Percentiles rank a stretch among this genome's conserved stretches.
Conservation (phyloP, 1,284 basidiomycete genomes). For the Tremellales sp. region DNA sequence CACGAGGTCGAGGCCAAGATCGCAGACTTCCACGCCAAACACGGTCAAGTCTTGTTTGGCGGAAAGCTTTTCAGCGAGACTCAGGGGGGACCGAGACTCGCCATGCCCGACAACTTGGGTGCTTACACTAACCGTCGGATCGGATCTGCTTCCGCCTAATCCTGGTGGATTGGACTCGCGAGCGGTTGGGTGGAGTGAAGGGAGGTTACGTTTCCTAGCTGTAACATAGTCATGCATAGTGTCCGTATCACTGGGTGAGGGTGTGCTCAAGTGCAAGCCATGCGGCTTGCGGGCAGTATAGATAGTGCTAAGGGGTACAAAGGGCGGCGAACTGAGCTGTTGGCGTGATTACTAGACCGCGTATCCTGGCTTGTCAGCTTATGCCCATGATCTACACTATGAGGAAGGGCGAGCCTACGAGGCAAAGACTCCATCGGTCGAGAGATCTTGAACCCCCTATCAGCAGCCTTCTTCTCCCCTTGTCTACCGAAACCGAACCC, state of each 20-base stretch:
- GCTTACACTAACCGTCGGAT: constrained; percentile 26
- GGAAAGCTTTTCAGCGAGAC: constrained; percentile 69
- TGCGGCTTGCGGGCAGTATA: too few relatives aligned
- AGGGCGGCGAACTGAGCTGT: too few relatives aligned
- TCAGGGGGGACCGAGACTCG: constrained; percentile 62
- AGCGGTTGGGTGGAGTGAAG: too few relatives aligned
- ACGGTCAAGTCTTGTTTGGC: constrained; percentile 86
- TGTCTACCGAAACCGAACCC: constrained; percentile 72
- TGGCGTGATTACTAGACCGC: too few relatives aligned
- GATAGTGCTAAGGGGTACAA: too few relatives aligned
- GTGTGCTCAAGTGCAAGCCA: too few relatives aligned
- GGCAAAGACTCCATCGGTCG: constrained; percentile 37
- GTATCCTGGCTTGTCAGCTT: too few relatives aligned
- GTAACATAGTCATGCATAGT: neutral
- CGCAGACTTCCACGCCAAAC: constrained; percentile 65
- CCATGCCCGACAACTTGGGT: constrained; percentile 78
- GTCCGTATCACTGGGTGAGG: neutral
- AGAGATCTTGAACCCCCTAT: constrained; percentile 54
- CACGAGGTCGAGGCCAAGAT: constrained; percentile 89
- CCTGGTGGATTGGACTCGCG: too few relatives aligned
- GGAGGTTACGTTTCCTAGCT: too few relatives aligned
- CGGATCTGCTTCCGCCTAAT: constrained; percentile 15
- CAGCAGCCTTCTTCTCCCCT: constrained; percentile 65
- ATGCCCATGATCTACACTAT: too few relatives aligned
- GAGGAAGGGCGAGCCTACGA: too few relatives aligned